These are phyloP conservation scores for Termitomyces sp. DNA, from an alignment of 768 basidiomycete species.

Conservation along the genomic window DNA sequence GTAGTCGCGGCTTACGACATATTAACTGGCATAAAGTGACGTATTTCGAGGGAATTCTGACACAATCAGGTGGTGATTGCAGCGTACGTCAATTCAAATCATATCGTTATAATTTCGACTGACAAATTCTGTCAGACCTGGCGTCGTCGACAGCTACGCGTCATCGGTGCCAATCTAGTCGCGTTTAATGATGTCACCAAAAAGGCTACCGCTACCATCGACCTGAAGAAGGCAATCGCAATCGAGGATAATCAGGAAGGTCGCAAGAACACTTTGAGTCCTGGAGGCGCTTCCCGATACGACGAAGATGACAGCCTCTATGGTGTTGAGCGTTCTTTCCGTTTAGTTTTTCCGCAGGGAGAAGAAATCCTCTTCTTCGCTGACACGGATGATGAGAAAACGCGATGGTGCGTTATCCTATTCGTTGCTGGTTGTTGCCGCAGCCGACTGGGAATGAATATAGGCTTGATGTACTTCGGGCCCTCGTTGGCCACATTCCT, in stretches of 20 bases:
- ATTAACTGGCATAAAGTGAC: slow-evolving; percentile 94
- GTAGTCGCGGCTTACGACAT: slow-evolving; percentile 81
- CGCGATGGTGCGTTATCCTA: slow-evolving; percentile 60
- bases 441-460: not conserved
- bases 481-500: slow-evolving; percentile 85
- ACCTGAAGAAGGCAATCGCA: slow-evolving; percentile 75
- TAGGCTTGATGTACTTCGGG: slow-evolving; percentile 84
- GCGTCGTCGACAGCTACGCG: slow-evolving; percentile 78
- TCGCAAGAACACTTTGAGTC: slow-evolving; percentile 41
- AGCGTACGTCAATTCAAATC: slow-evolving; percentile 46
- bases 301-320: slow-evolving; percentile 64
- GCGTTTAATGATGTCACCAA: slow-evolving; percentile 94
- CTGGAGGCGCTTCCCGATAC: slow-evolving; percentile 30
- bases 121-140: slow-evolving; percentile 50
- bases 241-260: slow-evolving; percentile 75
- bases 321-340: slow-evolving; percentile 81
- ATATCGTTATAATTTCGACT: not conserved
- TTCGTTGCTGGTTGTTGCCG: not conserved
- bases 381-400: slow-evolving; percentile 86
- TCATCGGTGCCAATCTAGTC: slow-evolving; percentile 82
- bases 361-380: slow-evolving; percentile 89
- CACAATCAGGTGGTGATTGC: slow-evolving; percentile 93
- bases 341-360: slow-evolving; percentile 70
- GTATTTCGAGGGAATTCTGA: slow-evolving; percentile 89
- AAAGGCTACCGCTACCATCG: slow-evolving; percentile 86